Base-by-base conservation (phyloP, 495 filamentous ascomycete genomes). In the Sporormia fimetaria region DNA sequence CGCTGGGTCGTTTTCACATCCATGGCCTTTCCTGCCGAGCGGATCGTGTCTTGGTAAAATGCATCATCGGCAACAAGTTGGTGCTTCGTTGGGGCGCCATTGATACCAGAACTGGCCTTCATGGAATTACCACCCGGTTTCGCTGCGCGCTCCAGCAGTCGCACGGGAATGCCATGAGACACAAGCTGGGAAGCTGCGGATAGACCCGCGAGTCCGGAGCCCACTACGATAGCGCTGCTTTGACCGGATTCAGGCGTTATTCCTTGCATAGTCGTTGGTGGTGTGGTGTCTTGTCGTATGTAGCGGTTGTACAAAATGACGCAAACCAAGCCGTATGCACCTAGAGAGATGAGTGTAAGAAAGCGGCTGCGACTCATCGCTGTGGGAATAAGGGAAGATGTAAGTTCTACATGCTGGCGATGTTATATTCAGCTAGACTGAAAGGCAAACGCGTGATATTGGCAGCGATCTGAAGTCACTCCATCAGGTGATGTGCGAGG, bases 91-190 rank as follows among this genome's bases (percentile, higher is more conserved):
- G 65, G 64, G 0, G 70, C 69, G 5, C 71, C 74, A 49, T 75
- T 78, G 57, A 78, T 78, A 3, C 73, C 72, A 0, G 72, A 76
- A 0, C 73, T 75, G 1, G 74, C 74, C 49, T 78, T 78, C 55
- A 75, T 74, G 52, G 62, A 68, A 48, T 78, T 78, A 6, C 74
- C 73, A n/a, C 74, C 74, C 0, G 72, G 71, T 42, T 71, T 74
- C 8, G 64, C 38, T 7, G 63, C 61, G 5, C 70, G 63, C 33
- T 77, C 72, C n/a, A 77, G 58, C 34, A 77, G 52, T 21, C 54
- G 52, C 3, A 77, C 71, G 0, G 60, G 40, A 8, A 68, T 54
- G 17, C 63, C 63, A 16, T 65, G 61, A 4, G 47, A 32, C 4
- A 75, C 55, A 7, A 73, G 67, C 27, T 66, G 58, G 6, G 66